phyloP scores from a whole-genome alignment of 176 grass and related monocot species.

The Phoenix roebelenii region DNA sequence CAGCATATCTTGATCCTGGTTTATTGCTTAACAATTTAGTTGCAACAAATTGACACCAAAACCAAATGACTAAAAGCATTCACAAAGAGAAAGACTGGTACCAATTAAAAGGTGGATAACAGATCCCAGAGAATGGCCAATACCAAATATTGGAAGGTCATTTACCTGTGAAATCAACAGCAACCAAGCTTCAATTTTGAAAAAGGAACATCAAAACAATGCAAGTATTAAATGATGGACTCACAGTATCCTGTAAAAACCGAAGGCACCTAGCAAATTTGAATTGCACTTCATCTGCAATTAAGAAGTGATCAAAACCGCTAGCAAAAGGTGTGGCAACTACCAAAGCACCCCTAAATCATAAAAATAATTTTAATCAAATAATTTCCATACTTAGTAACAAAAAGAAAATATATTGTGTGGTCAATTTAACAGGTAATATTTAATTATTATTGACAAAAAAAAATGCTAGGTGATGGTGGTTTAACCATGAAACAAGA shows the following conservation, averaged over 20 bases:
- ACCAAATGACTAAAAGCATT: too few species aligned
- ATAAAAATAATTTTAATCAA: not conserved
- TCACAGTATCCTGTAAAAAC: constrained; percentile 62
- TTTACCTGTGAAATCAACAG: constrained; percentile 36
- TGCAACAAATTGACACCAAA: not conserved
- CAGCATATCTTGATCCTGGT: constrained; percentile 87
- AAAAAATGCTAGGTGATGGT: too few species aligned
- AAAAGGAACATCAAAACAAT: not conserved
- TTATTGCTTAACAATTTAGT: constrained; percentile 10
- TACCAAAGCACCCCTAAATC: constrained; percentile 77
- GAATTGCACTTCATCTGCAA: constrained; percentile 83
- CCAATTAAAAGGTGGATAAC: constrained; percentile 87
- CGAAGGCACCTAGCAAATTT: constrained; percentile 94
- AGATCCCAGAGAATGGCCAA: constrained; percentile 90
- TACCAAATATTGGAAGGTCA: constrained; percentile 82
- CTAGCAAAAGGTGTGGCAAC: constrained; percentile 86
- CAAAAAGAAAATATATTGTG: too few species aligned
- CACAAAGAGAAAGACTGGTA: constrained; percentile 11
- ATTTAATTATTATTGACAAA: too few species aligned
- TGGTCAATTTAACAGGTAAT: too few species aligned
- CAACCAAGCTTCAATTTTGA: not conserved
- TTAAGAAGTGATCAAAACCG: constrained; percentile 94
- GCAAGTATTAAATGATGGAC: constrained; percentile 10
- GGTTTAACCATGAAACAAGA: too few species aligned
- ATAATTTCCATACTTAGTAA: not conserved